These are phyloP conservation scores for Rhizoclosmatium globosum DNA, from an alignment of 192 early-diverging fungal species.

Conservation along the genomic window DNA sequence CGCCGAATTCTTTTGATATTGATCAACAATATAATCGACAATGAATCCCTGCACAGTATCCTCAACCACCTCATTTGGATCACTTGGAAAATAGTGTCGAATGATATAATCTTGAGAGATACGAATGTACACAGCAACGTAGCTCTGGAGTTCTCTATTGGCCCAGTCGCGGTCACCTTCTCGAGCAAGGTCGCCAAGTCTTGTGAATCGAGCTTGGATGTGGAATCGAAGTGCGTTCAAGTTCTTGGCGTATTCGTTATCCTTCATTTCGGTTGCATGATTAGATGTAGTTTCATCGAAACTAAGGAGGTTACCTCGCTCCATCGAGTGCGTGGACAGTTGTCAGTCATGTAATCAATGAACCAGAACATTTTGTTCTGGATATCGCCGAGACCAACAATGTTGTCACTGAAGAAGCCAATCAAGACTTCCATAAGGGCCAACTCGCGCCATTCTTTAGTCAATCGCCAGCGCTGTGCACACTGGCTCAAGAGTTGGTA, in stretches of 20 bases:
- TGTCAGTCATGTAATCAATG: neutral
- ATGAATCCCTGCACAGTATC: neutral
- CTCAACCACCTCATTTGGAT: neutral
- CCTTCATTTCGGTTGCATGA: neutral
- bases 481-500: neutral
- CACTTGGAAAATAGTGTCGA: neutral
- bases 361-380: conserved; percentile 4
- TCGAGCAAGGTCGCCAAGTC: neutral
- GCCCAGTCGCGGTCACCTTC: neutral
- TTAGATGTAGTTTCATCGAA: neutral
- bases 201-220: neutral
- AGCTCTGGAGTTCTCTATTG: neutral
- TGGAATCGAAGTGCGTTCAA: neutral
- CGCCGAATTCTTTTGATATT: neutral
- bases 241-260: neutral
- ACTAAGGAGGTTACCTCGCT: conserved; percentile 9
- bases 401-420: neutral
- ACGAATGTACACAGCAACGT: neutral
- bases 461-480: conserved; percentile 17
- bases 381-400: neutral
- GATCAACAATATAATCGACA: neutral
- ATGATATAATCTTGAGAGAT: neutral
- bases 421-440: conserved; percentile 8
- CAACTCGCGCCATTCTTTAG: conserved; percentile 17
- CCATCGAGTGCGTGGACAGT: neutral